phyloP scores from a whole-genome alignment of 495 filamentous ascomycete genomes.

The Aspergillus nanangensis region DNA sequence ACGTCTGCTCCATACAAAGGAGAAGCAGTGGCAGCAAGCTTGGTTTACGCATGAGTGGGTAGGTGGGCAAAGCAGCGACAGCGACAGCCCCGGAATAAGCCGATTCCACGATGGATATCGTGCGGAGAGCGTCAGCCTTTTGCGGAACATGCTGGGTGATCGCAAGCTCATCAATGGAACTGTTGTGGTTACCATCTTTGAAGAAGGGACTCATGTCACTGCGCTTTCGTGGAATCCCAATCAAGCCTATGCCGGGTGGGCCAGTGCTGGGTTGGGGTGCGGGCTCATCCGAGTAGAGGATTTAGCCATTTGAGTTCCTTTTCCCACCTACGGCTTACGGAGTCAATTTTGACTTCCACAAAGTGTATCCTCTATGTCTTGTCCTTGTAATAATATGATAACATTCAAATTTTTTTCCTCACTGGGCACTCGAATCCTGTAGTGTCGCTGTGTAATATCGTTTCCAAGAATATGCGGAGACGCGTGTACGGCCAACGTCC shows the following conservation, averaged over 20 bases:
- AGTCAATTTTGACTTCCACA: not conserved
- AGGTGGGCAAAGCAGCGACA: conserved; percentile 20
- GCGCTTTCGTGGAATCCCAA: conserved; percentile 65
- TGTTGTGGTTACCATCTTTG: conserved; percentile 48
- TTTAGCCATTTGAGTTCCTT: conserved; percentile 33
- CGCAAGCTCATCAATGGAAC: conserved; percentile 31
- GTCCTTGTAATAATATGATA: too few relatives aligned
- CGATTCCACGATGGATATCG: conserved; percentile 59
- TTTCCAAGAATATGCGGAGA: too few relatives aligned
- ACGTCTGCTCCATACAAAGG: conserved; percentile 48
- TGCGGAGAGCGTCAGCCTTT: conserved; percentile 36
- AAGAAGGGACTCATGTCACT: conserved; percentile 54
- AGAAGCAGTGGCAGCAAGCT: conserved; percentile 50
- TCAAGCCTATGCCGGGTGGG: conserved; percentile 57
- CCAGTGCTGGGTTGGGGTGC: conserved; percentile 55
- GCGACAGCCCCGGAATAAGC: conserved; percentile 35
- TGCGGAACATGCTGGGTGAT: conserved; percentile 27
- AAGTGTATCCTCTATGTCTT: too few relatives aligned
- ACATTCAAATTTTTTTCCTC: too few relatives aligned
- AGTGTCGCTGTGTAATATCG: too few relatives aligned
- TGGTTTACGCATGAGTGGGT: conserved; percentile 64
- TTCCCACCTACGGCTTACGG: not conserved
- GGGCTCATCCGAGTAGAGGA: conserved; percentile 68
- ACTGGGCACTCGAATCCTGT: too few relatives aligned
- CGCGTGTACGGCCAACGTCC: too few relatives aligned